phyloP scores from a whole-genome alignment of 2,329 filamentous ascomycete genomes.

The Graphiopsis chlorocephala region DNA sequence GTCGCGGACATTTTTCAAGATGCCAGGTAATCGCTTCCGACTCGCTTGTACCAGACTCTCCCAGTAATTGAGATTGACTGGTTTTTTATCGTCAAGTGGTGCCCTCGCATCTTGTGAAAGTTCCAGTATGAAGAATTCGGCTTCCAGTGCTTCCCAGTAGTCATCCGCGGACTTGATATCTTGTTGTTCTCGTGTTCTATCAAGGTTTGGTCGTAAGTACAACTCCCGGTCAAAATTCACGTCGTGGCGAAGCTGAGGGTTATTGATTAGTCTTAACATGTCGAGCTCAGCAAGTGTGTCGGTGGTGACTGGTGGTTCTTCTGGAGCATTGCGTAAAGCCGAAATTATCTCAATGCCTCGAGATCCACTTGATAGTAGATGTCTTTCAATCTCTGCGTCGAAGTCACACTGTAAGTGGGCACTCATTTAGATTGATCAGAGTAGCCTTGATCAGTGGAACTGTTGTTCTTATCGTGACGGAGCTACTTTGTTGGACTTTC shows the following conservation, averaged over 20 bases:
- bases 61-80: constrained; percentile 37
- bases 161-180: constrained; percentile 74
- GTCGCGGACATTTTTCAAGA: constrained; percentile 79
- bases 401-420: not conserved
- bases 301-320: constrained; percentile 74
- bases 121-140: constrained; percentile 56
- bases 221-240: constrained; percentile 94
- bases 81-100: constrained; percentile 41
- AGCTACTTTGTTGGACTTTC: not conserved
- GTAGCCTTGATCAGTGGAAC: not conserved
- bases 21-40: constrained; percentile 65
- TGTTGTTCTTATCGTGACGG: not conserved
- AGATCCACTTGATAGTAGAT: not conserved
- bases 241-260: constrained; percentile 82
- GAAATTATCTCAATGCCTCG: not conserved
- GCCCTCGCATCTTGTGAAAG: constrained; percentile 39
- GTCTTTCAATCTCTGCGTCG: not conserved
- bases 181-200: constrained; percentile 77
- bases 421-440: not conserved
- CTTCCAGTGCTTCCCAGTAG: constrained; percentile 72
- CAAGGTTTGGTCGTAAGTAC: constrained; percentile 86
- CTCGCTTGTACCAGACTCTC: constrained; percentile 48
- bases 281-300: constrained; percentile 84
- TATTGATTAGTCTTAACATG: constrained; percentile 76
- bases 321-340: constrained; percentile 4